phyloP scores from a whole-genome alignment of 2,329 filamentous ascomycete genomes.

The Sporothrix brunneoviolacea region DNA sequence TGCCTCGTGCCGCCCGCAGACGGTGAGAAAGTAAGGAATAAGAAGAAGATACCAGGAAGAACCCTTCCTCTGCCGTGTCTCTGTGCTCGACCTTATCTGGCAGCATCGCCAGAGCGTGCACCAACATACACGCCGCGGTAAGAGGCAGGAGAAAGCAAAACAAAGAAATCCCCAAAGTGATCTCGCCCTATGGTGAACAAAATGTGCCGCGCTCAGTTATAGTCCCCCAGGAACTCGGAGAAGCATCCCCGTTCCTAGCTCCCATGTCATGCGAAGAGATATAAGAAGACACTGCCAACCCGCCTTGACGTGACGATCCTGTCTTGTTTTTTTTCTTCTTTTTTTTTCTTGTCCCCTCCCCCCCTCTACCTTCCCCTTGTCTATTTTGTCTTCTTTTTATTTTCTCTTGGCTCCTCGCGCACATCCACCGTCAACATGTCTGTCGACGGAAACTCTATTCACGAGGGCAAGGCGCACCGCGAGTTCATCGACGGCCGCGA shows the following conservation, averaged over 20 bases:
- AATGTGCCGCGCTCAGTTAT: too few relatives aligned
- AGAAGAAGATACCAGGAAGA: too few relatives aligned
- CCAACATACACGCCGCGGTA: too few relatives aligned
- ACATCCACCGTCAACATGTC: slow-evolving; percentile 8
- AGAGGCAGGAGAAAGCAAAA: too few relatives aligned
- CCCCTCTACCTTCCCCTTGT: neutral
- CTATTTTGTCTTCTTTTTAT: neutral
- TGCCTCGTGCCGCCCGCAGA: too few relatives aligned
- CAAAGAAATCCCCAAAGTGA: too few relatives aligned
- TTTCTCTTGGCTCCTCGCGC: neutral
- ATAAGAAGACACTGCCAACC: slow-evolving; percentile 1
- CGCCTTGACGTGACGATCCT: neutral
- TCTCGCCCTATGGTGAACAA: too few relatives aligned
- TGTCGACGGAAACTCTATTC: slow-evolving; percentile 8
- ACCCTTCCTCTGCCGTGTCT: too few relatives aligned
- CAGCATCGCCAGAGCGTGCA: too few relatives aligned
- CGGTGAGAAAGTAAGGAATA: too few relatives aligned
- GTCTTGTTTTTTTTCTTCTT: neutral
- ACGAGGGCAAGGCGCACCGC: slow-evolving; percentile 6
- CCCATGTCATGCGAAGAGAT: too few relatives aligned
- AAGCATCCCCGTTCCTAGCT: slow-evolving; percentile 2
- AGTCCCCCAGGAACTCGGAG: neutral
- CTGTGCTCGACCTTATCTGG: too few relatives aligned
- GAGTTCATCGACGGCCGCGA: slow-evolving; percentile 17
- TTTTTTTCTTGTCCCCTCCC: neutral